phyloP scores from a whole-genome alignment of 768 basidiomycete species.

The Podaxis sp. region DNA sequence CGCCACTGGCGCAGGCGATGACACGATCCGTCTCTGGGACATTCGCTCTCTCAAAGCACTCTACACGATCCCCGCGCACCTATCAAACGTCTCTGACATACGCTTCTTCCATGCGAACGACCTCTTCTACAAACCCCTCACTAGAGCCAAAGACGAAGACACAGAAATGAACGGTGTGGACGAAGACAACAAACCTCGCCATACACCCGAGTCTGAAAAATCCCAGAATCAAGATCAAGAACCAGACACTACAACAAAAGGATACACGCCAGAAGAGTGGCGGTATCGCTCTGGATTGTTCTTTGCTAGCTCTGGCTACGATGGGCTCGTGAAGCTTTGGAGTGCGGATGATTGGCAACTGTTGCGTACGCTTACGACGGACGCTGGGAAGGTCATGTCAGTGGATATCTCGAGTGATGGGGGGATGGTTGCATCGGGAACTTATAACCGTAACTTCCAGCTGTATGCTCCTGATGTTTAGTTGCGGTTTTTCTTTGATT shows the following conservation, averaged over 20 bases:
- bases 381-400: conserved; percentile 98
- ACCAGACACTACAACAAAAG: conserved; percentile 18
- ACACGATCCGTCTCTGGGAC: conserved; percentile 99
- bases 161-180: conserved; percentile 47
- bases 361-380: conserved; percentile 82
- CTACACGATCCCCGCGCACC: conserved; percentile 95
- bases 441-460: conserved; percentile 93
- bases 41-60: conserved; percentile 89
- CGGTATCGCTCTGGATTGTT: conserved; percentile 85
- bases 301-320: conserved; percentile 91
- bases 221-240: conserved; percentile 17
- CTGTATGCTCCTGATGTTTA: conserved; percentile 77
- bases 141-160: conserved; percentile 27
- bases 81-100: conserved; percentile 91
- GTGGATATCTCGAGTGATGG: conserved; percentile 88
- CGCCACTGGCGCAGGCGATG: conserved; percentile 94
- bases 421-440: conserved; percentile 81
- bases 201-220: conserved; percentile 29
- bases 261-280: conserved; percentile 56
- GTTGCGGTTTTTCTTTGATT: conserved; percentile 10
- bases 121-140: conserved; percentile 36
- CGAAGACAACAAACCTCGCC: conserved; percentile 28
- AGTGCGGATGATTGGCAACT: conserved; percentile 98
- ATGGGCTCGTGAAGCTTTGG: conserved; percentile 95
- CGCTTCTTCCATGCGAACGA: conserved; percentile 84